Conservation (phyloP, 805 yeast genomes). For the Candida fluviatilis region DNA sequence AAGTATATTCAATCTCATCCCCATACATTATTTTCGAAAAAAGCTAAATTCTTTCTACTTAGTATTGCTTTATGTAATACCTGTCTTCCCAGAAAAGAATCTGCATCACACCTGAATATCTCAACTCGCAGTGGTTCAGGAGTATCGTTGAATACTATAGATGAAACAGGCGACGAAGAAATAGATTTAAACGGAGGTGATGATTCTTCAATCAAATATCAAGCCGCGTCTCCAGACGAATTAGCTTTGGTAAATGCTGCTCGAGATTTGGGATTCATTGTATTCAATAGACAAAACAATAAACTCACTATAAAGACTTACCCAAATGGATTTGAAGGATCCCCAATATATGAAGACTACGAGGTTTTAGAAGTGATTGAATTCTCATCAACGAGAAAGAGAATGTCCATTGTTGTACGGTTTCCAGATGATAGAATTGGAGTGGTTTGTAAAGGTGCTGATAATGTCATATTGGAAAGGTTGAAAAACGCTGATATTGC, state of each 20-base stretch:
- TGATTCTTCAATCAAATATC: slow-evolving; percentile 65
- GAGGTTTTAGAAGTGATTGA: slow-evolving; percentile 79
- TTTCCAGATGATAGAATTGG: slow-evolving; percentile 76
- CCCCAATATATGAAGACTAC: slow-evolving; percentile 63
- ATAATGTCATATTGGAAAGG: slow-evolving; percentile 78
- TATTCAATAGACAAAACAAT: slow-evolving; percentile 61
- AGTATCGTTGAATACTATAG: slow-evolving; percentile 17
- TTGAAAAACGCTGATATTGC: slow-evolving; percentile 60
- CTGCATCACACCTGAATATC: too few relatives aligned
- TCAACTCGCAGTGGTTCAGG: not conserved
- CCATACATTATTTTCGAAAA: slow-evolving; percentile 59
- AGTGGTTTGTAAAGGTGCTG: slow-evolving; percentile 93
- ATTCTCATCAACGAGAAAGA: slow-evolving; percentile 80
- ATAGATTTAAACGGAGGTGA: slow-evolving; percentile 11
- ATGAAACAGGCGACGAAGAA: slow-evolving; percentile 7
- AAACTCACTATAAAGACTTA: slow-evolving; percentile 66
- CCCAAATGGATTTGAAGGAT: slow-evolving; percentile 72
- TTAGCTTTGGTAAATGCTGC: slow-evolving; percentile 92
- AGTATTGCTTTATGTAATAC: slow-evolving; percentile 86
- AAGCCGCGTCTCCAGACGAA: slow-evolving; percentile 96
- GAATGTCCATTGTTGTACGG: slow-evolving; percentile 85
- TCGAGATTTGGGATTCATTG: slow-evolving; percentile 89
- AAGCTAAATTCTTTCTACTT: slow-evolving; percentile 74
- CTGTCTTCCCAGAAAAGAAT: slow-evolving; percentile 68
- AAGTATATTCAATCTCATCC: slow-evolving; percentile 71